phyloP scores from a whole-genome alignment of 176 grass and related monocot genomes.

The Lolium rigidum region DNA sequence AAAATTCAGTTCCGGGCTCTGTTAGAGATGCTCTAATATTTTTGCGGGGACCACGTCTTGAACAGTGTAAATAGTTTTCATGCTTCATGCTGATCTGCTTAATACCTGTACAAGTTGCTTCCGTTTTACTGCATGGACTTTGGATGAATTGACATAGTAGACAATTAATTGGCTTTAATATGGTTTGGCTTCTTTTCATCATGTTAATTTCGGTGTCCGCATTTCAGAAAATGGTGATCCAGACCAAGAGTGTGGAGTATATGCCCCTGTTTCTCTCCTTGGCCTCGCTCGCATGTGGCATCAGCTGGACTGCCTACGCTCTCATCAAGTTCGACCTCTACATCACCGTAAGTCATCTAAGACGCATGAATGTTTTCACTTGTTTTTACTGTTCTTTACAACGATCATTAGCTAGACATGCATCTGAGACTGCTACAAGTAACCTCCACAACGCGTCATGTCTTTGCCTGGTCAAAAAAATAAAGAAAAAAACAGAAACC shows the following conservation, averaged over 20 bases:
- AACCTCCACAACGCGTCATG: neutral
- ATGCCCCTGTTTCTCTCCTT: slow-evolving; percentile 49
- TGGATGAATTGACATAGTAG: neutral
- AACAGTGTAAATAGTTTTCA: neutral
- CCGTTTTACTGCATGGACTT: neutral
- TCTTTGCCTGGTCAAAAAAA: too few relatives aligned
- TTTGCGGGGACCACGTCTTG: neutral
- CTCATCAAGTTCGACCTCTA: slow-evolving; percentile 96
- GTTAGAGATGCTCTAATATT: neutral
- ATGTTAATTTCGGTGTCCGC: neutral
- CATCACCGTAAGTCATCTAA: slow-evolving; percentile 73
- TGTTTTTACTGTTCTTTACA: neutral
- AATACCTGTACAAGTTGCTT: neutral
- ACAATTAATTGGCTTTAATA: neutral
- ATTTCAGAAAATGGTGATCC: slow-evolving; percentile 95
- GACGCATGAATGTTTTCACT: too few relatives aligned
- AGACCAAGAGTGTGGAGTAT: slow-evolving; percentile 89
- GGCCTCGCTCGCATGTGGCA: slow-evolving; percentile 75
- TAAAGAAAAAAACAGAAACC: too few relatives aligned
- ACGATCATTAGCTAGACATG: neutral
- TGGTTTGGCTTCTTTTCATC: neutral
- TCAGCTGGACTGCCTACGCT: slow-evolving; percentile 95
- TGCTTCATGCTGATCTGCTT: neutral
- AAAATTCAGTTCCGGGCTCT: too few relatives aligned
- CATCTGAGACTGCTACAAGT: neutral